phyloP scores from a whole-genome alignment of 805 yeast genomes.

The Myxozyma mucilagina region DNA sequence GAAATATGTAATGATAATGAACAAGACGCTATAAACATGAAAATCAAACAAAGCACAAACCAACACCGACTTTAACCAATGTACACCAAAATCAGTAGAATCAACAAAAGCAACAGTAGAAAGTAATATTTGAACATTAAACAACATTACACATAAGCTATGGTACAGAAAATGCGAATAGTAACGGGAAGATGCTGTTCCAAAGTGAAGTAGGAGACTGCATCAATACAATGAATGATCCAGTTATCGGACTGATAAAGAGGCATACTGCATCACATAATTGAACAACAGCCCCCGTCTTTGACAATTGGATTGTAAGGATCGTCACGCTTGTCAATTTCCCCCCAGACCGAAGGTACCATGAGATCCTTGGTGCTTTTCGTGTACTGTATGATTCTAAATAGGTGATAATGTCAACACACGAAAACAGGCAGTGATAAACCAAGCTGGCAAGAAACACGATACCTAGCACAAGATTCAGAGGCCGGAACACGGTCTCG shows the following conservation, averaged over 20 bases:
- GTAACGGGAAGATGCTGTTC: not conserved
- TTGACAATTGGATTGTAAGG: slow-evolving; percentile 28
- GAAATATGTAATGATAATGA: not conserved
- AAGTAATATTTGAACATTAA: not conserved
- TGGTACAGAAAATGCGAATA: not conserved
- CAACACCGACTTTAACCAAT: not conserved
- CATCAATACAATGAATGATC: not conserved
- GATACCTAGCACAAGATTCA: slow-evolving; percentile 12
- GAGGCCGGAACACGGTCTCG: slow-evolving; percentile 18
- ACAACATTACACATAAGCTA: not conserved
- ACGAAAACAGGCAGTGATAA: not conserved
- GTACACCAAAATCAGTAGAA: not conserved
- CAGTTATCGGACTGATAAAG: too few species aligned
- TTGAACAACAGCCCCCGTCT: slow-evolving; percentile 14
- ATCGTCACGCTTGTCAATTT: slow-evolving; percentile 27
- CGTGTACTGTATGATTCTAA: slow-evolving; percentile 28
- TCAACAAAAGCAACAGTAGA: not conserved
- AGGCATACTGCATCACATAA: slow-evolving; percentile 7
- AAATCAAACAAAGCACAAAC: not conserved
- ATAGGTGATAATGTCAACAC: not conserved
- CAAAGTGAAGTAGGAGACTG: too few species aligned
- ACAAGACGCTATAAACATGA: not conserved
- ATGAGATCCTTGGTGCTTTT: slow-evolving; percentile 27
- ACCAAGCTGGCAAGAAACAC: not conserved
- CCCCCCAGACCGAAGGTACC: slow-evolving; percentile 33